Evolutionary conservation across 1,284 basidiomycete species (phyloP), one percentile per base, ranked within the genome.

Genomic region (Coniferiporia sulphurascens): DNA sequence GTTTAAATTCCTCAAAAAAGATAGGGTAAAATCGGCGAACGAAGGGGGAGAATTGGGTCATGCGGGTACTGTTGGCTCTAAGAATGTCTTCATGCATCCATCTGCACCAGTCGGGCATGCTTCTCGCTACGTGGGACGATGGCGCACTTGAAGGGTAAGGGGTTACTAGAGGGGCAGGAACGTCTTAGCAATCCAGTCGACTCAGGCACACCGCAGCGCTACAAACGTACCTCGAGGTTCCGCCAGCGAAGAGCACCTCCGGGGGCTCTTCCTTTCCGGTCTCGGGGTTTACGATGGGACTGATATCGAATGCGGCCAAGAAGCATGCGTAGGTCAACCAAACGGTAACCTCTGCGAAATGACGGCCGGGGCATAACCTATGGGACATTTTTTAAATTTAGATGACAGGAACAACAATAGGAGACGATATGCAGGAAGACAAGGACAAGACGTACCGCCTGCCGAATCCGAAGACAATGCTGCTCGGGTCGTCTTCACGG

Each of bases 251-350:
- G 19, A 17, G 27, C n/a, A 48, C 21, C 9, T 46, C 44, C n/a
- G 58, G 58, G 10, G 45, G 17, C 15, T 52, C 52, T 48, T 50
- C 52, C 21, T 55, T 59, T 13, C 58, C 58, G 36, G 50, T 58
- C 41, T 27, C 58, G 34, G 50, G 48, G 27, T 59, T 45, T 6
- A 59, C 52, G 32, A 45, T 50, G 3, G 52, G 58, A 15, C 21
- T 10, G 56, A 67, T 64, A 32, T 64, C 54, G 41, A 65, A 67
- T 5, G 52, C 52, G 3, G 65, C 65, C 10, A 67, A 55, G 35
- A 65, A 60, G 48, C 55, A 62, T 15, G 65, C 66, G 13, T 67
- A 60, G 15, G 60, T 56, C 9, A 66, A 34, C 61, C 60, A 68
- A 8, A 67, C 32, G n/a, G 64, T 53, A 12, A 57, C 52, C 22